phyloP scores from a whole-genome alignment of 768 basidiomycete species.

The Crassisporium funariophilum region DNA sequence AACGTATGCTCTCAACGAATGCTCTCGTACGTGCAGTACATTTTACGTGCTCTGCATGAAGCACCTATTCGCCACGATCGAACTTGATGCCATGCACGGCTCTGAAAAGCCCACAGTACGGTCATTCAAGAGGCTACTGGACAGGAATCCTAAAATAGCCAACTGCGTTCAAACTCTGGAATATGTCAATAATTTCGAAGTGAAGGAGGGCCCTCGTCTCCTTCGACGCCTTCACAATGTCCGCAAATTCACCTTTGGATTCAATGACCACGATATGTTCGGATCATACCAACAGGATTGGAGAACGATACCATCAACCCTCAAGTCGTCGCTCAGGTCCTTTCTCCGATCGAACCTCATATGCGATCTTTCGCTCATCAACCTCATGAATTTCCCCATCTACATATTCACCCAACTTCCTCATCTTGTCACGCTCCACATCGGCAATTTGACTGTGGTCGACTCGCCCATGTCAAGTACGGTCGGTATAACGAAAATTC shows the following conservation, averaged over 20 bases:
- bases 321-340: slow-evolving; percentile 1
- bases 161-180: slow-evolving; percentile 9
- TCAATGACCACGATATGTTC: background rate
- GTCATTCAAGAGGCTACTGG: slow-evolving; percentile 11
- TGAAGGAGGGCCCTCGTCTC: slow-evolving; percentile 7
- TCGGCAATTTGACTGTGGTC: background rate
- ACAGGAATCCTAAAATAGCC: slow-evolving; percentile 9
- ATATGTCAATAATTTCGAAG: slow-evolving; percentile 3
- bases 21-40: slow-evolving; percentile 10
- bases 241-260: slow-evolving; percentile 7
- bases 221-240: slow-evolving; percentile 10
- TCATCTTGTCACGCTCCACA: background rate
- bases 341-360: slow-evolving; percentile 12
- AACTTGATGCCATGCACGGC: slow-evolving; percentile 4
- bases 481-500: background rate
- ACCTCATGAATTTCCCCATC: slow-evolving; percentile 2
- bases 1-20: slow-evolving; percentile 8
- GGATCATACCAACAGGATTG: slow-evolving; percentile 5
- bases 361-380: background rate
- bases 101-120: background rate
- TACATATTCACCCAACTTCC: slow-evolving; percentile 5
- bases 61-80: slow-evolving; percentile 15
- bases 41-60: slow-evolving; percentile 11
- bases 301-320: slow-evolving; percentile 1
- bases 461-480: background rate